A percentile compares a stretch with the other conserved stretches of the same genome.
Evolutionary conservation across 768 basidiomycete species (phyloP).

Genomic region (Boletales sp.): DNA sequence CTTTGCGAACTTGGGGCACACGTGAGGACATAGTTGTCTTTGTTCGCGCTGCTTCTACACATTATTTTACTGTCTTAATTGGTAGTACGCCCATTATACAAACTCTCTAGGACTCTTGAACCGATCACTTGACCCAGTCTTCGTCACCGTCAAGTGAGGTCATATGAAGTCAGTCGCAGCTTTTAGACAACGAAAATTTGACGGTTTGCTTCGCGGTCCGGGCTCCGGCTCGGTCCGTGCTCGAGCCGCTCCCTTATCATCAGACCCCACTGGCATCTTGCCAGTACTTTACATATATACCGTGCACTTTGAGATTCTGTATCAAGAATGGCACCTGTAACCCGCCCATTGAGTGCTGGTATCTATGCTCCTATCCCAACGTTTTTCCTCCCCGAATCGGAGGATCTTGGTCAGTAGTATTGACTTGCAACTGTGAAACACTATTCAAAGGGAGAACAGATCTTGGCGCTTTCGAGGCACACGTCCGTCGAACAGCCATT

Average conservation of each 20-base stretch:
- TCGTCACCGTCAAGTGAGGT: no score
- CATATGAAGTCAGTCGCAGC: no score
- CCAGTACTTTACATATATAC: slow-evolving; percentile 14
- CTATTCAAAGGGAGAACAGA: slow-evolving; percentile 35
- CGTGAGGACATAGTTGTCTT: no score
- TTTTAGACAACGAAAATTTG: no score
- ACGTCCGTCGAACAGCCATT: slow-evolving; percentile 59
- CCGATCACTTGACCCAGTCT: no score
- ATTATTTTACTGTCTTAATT: no score
- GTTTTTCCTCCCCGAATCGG: slow-evolving; percentile 71
- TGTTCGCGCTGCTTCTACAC: no score
- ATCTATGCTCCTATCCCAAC: slow-evolving; percentile 85
- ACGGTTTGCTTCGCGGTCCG: slow-evolving; percentile 5
- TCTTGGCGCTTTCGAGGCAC: slow-evolving; percentile 61
- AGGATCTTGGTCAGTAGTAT: slow-evolving; percentile 71
- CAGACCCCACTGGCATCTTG: neutral
- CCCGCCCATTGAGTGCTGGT: slow-evolving; percentile 65
- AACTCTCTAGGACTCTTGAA: no score
- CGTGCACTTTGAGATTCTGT: neutral
- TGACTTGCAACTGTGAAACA: neutral
- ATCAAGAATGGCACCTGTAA: slow-evolving; percentile 36
- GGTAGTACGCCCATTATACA: no score
- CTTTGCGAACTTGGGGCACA: no score
- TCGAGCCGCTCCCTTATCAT: slow-evolving; percentile 9
- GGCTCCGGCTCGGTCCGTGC: neutral